Base-by-base conservation (phyloP, 2,329 filamentous ascomycete genomes). In the Stenocarpella maydis region DNA sequence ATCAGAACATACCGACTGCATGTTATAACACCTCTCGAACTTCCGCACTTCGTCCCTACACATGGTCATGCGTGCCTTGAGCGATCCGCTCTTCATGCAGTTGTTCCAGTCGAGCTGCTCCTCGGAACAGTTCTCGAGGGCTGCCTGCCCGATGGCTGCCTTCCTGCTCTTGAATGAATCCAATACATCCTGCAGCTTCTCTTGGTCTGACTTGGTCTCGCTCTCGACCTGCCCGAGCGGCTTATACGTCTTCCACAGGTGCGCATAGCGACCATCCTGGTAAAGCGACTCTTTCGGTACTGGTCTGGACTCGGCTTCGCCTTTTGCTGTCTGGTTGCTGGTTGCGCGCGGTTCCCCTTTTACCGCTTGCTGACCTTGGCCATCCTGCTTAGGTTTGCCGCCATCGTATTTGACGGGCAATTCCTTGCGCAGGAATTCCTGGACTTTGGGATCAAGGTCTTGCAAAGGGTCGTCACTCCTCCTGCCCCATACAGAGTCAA, bases 191-290 rank as follows among this genome's bases (percentile, higher is more conserved):
- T 88, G 86, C 73, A 97, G 86, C 78, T 92, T 92, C 77, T 97
- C 94, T 76, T 94, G 90, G 74, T 96, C 92, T 47, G 88, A 89
- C 78, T 92, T 92, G 24, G 86, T 85, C 71, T 89, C 88, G 60
- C 87, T 85, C 76, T 95, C 91, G 71, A 97, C 82, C 68, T 92
- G 85, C 43, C 84, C 78, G 65, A 92, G 89, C 10, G 95, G 91
- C 69, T 87, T 87, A 85, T 99, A 99, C 69, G 88, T 93, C 81
- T 94, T 95, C 96, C 96, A 99, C 39, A 99, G 85, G 78, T 98
- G 88, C 68, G 95, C 94, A 80, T 90, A 90, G 53, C 87, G 85
- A n/a, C 87, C 87, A 76, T 90, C 87, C 68, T 83, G 86, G 77
- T 84, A 90, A 28, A 88, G 79, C 74, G 85, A 88, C 72, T 85